These are phyloP conservation scores for Sergeia podlipaevii DNA, from an alignment of 208 protist species.

Conservation along the genomic window DNA sequence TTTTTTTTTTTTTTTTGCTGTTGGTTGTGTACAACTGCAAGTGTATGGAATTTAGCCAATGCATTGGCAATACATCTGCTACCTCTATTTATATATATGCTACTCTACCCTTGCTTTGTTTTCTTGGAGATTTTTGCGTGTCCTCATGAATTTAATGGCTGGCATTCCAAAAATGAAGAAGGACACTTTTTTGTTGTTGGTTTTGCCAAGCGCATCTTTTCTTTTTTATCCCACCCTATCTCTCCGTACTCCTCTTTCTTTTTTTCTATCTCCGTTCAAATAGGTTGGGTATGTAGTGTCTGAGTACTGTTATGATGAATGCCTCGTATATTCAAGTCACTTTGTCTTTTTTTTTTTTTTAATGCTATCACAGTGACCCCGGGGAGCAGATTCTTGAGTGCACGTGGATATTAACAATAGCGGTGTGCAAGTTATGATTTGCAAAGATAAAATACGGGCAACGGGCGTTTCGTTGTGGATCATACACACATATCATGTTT, in stretches of 20 bases:
- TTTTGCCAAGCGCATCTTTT: slow-evolving; percentile 5
- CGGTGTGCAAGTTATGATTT: no score
- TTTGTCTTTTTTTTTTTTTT: slow-evolving; percentile 1
- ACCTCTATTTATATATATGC: background rate
- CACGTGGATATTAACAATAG: no score
- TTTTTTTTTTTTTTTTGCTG: slow-evolving; percentile 7
- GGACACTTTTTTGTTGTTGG: slow-evolving; percentile 2
- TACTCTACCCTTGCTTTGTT: background rate
- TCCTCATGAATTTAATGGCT: background rate
- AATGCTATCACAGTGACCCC: background rate
- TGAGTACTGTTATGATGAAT: background rate
- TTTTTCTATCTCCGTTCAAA: slow-evolving; percentile 7
- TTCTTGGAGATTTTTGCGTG: background rate
- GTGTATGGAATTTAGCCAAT: background rate
- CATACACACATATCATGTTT: no score
- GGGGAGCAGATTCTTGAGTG: no score
- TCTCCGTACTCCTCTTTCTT: background rate
- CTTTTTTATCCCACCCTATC: slow-evolving; percentile 1
- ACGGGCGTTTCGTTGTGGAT: no score
- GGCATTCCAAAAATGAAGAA: no score
- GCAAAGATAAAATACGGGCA: no score
- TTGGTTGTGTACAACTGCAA: slow-evolving; percentile 4
- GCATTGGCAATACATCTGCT: background rate
- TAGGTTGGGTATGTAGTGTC: background rate
- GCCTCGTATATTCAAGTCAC: background rate